phyloP scores from a whole-genome alignment of 2,329 filamentous ascomycete genomes.

The Anthostomella pinea region DNA sequence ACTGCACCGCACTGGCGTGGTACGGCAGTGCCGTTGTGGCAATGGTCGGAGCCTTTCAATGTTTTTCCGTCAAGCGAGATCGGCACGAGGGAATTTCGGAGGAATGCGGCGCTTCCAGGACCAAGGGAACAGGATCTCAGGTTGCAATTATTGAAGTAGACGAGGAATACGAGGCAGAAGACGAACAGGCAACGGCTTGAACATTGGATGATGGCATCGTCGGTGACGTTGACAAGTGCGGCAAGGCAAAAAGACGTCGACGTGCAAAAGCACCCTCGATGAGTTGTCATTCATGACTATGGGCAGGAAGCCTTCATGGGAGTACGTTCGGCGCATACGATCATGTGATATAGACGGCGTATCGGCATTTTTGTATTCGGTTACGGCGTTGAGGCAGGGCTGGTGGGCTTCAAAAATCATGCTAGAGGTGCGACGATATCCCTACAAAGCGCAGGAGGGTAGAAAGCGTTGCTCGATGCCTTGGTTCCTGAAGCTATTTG shows the following conservation, averaged over 20 bases:
- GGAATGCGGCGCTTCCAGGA: constrained; percentile 8
- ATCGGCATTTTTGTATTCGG: neutral
- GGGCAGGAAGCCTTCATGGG: no score
- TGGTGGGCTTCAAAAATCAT: neutral
- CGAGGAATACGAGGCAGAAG: constrained; percentile 8
- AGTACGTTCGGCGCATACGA: neutral
- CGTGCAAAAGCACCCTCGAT: no score
- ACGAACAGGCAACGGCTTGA: neutral
- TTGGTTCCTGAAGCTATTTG: no score
- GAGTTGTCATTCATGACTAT: neutral
- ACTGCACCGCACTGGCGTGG: constrained; percentile 63
- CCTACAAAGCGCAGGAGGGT: neutral
- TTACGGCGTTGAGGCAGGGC: neutral
- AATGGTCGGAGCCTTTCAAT: constrained; percentile 55
- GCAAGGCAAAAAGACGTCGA: no score
- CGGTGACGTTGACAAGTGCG: neutral
- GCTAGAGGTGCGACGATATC: neutral
- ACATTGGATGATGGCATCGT: no score
- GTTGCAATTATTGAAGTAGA: constrained; percentile 13
- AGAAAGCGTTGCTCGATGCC: neutral
- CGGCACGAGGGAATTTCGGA: constrained; percentile 13
- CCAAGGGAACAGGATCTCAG: constrained; percentile 2
- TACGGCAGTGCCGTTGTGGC: constrained; percentile 59
- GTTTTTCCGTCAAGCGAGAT: constrained; percentile 49
- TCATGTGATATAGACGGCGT: neutral